Conservation (phyloP, 306 rosid species). For the Astragalus glycyphyllos region DNA sequence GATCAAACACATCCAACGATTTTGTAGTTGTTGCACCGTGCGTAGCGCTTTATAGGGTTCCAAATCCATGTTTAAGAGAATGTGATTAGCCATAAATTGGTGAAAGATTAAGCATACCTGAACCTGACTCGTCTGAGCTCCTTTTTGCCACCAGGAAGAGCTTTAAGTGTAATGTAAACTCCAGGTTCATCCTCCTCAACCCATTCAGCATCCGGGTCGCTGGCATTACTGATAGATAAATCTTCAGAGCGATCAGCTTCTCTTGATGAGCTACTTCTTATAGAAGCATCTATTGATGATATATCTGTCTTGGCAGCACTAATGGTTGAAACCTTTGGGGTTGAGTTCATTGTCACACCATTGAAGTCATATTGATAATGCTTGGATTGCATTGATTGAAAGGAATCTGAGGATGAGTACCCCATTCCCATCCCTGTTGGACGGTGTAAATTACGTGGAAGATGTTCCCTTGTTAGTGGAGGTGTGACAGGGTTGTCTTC, state of each 20-base stretch:
- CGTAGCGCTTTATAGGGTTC: too few relatives aligned
- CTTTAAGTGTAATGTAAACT: slow-evolving; percentile 65
- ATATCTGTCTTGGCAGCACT: slow-evolving; percentile 68
- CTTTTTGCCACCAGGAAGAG: slow-evolving; percentile 62
- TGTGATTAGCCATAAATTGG: neutral
- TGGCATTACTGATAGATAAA: slow-evolving; percentile 62
- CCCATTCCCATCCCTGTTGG: slow-evolving; percentile 62
- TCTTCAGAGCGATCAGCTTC: slow-evolving; percentile 65
- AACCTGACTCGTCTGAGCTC: slow-evolving; percentile 70
- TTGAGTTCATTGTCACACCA: slow-evolving; percentile 50
- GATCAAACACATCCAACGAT: too few relatives aligned
- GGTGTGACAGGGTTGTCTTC: slow-evolving; percentile 66
- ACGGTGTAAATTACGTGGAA: slow-evolving; percentile 59
- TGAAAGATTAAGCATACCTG: slow-evolving; percentile 48
- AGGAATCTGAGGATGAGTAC: slow-evolving; percentile 68
- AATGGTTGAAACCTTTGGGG: slow-evolving; percentile 66
- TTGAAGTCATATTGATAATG: slow-evolving; percentile 46
- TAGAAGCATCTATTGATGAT: slow-evolving; percentile 67
- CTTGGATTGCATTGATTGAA: slow-evolving; percentile 55
- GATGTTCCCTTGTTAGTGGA: slow-evolving; percentile 51
- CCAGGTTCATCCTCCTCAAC: slow-evolving; percentile 72
- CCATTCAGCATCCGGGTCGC: slow-evolving; percentile 66
- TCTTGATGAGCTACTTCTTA: slow-evolving; percentile 66
- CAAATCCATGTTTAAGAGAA: too few relatives aligned
- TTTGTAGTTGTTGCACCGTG: too few relatives aligned